These are phyloP conservation scores for Cladosporium cucumerinum DNA, from an alignment of 2,329 filamentous ascomycete genomes.

Conservation along the genomic window DNA sequence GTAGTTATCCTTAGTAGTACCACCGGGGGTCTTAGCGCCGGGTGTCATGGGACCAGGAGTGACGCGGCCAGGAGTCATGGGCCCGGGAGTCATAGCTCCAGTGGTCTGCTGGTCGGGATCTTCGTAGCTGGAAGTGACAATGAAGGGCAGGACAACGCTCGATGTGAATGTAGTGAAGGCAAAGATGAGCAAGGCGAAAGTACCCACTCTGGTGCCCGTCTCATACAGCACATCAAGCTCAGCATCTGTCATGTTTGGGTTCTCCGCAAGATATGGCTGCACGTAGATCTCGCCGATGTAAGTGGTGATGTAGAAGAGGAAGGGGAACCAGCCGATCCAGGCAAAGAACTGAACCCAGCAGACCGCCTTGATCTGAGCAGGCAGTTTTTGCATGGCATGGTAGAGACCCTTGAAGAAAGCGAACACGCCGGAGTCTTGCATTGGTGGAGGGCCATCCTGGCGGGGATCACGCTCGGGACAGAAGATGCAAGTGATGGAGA, in stretches of 20 bases:
- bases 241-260: slow-evolving; percentile 71
- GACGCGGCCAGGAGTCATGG: slow-evolving; percentile 36
- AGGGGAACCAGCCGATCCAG: slow-evolving; percentile 95
- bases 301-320: slow-evolving; percentile 86
- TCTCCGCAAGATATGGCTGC: slow-evolving; percentile 71
- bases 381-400: slow-evolving; percentile 71
- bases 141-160: slow-evolving; percentile 79
- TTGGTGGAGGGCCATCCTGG: slow-evolving; percentile 61
- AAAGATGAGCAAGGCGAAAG: slow-evolving; percentile 84
- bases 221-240: slow-evolving; percentile 81
- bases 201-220: slow-evolving; percentile 78
- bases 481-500: slow-evolving; percentile 64
- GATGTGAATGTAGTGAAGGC: slow-evolving; percentile 78
- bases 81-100: slow-evolving; percentile 37
- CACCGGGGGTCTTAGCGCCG: slow-evolving; percentile 22
- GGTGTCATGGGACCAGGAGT: slow-evolving; percentile 23
- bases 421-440: slow-evolving; percentile 63
- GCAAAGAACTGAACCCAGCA: slow-evolving; percentile 65
- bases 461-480: slow-evolving; percentile 80
- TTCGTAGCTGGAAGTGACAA: slow-evolving; percentile 76
- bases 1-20: slow-evolving; percentile 23
- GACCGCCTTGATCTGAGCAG: slow-evolving; percentile 76
- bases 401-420: slow-evolving; percentile 78
- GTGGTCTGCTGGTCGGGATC: slow-evolving; percentile 33
- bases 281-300: slow-evolving; percentile 93